These are phyloP conservation scores for Termitomyces sp. DNA, from an alignment of 768 basidiomycete species.

Conservation along the genomic window DNA sequence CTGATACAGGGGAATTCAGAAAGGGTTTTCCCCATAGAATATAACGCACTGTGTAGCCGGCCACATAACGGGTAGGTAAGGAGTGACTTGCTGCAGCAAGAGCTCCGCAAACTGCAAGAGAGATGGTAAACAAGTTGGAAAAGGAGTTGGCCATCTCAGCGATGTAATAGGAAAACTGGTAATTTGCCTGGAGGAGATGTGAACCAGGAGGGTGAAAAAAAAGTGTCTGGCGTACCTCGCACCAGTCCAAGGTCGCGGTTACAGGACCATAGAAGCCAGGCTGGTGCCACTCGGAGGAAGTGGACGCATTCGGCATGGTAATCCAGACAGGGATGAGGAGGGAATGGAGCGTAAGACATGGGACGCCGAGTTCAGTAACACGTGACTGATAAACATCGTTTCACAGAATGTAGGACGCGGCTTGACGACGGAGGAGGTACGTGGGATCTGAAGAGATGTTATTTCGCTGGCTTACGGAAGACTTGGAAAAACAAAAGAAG, in stretches of 20 bases:
- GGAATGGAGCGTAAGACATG: background rate
- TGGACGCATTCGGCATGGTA: constrained; percentile 31
- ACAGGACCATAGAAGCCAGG: constrained; percentile 57
- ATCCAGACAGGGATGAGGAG: background rate
- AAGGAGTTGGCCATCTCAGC: constrained; percentile 75
- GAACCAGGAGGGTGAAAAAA: background rate
- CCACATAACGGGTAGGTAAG: constrained; percentile 37
- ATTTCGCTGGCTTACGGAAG: background rate
- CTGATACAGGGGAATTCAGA: constrained; percentile 25
- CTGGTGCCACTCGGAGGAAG: constrained; percentile 27
- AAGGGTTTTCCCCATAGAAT: background rate
- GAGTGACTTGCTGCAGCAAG: constrained; percentile 26
- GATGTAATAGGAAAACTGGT: constrained; percentile 72
- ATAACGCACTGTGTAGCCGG: constrained; percentile 35
- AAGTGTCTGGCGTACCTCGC: constrained; percentile 41
- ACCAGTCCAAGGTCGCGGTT: constrained; percentile 72
- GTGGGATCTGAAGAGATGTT: background rate
- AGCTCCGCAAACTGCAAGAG: constrained; percentile 46
- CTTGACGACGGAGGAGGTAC: background rate
- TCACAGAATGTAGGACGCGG: background rate
- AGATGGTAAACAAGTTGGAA: constrained; percentile 62
- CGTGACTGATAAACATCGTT: constrained; percentile 4
- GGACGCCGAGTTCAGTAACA: background rate
- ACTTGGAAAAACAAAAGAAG: background rate
- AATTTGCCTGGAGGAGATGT: constrained; percentile 49